Evolutionary conservation across 2,329 filamentous ascomycete species (phyloP).

Genomic region (Fusarium sacchari): DNA sequence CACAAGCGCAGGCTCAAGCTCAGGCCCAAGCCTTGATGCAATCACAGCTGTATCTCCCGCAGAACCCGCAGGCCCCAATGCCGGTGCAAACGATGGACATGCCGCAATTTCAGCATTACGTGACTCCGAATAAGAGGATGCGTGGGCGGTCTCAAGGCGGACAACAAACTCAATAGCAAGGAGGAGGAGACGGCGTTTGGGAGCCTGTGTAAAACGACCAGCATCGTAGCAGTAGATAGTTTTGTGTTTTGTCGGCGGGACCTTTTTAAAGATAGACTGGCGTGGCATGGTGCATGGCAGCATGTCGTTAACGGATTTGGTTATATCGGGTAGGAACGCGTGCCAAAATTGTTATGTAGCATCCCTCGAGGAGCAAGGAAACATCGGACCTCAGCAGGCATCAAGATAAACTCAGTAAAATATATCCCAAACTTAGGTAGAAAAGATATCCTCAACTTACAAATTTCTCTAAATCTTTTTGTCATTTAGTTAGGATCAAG

Average conservation of each 20-base stretch:
- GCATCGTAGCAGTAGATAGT: neutral
- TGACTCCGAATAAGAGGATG: conserved; percentile 45
- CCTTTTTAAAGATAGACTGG: neutral
- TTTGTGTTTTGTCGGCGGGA: neutral
- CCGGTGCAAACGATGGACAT: conserved; percentile 44
- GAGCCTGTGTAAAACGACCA: neutral
- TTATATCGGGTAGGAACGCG: conserved; percentile 10
- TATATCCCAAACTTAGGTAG: no score
- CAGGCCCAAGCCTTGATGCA: conserved; percentile 44
- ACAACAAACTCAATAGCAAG: conserved; percentile 28
- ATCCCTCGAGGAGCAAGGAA: neutral
- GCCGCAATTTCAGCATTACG: conserved; percentile 45
- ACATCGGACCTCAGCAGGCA: no score
- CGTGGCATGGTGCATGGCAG: no score
- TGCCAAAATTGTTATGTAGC: conserved; percentile 37
- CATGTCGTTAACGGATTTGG: conserved; percentile 25
- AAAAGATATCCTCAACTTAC: no score
- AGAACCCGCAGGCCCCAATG: conserved; percentile 41
- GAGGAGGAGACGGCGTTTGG: neutral
- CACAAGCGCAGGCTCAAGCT: conserved; percentile 37
- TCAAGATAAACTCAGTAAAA: no score
- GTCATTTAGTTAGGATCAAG: no score
- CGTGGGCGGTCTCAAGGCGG: conserved; percentile 41
- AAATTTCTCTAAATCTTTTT: no score
- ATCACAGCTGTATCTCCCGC: conserved; percentile 44